Conservation (phyloP, 768 basidiomycete genomes). For the Hericium alpestre region DNA sequence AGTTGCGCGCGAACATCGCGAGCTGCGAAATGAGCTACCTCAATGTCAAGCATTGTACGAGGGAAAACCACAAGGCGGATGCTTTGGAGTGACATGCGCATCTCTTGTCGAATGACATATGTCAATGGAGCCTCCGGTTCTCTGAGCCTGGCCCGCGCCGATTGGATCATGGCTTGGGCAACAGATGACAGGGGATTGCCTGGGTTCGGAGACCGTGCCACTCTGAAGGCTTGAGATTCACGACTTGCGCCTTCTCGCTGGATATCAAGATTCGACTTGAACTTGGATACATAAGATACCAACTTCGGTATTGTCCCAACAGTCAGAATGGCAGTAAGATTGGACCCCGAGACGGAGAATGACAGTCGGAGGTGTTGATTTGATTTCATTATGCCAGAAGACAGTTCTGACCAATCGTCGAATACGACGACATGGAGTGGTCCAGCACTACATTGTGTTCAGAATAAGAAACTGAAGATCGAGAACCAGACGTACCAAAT, state of each 20-base stretch:
- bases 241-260: constrained; percentile 69
- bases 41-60: constrained; percentile 65
- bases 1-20: constrained; percentile 60
- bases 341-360: constrained; percentile 65
- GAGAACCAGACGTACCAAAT: constrained; percentile 46
- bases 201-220: constrained; percentile 60
- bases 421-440: constrained; percentile 64
- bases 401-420: constrained; percentile 70
- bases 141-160: constrained; percentile 60
- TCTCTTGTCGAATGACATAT: constrained; percentile 58
- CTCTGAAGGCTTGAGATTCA: constrained; percentile 69
- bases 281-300: constrained; percentile 62
- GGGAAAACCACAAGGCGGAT: constrained; percentile 71
- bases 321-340: constrained; percentile 56
- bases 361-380: constrained; percentile 55
- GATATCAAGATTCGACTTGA: constrained; percentile 58
- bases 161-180: constrained; percentile 74
- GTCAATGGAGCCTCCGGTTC: constrained; percentile 52
- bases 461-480: not conserved
- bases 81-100: constrained; percentile 56
- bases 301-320: constrained; percentile 72
- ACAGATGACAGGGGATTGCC: constrained; percentile 76
- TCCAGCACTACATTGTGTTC: constrained; percentile 44
- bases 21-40: constrained; percentile 68
- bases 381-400: constrained; percentile 26